Conservation (phyloP, 768 basidiomycete species). For the Sporobolomyces phaffii region DNA sequence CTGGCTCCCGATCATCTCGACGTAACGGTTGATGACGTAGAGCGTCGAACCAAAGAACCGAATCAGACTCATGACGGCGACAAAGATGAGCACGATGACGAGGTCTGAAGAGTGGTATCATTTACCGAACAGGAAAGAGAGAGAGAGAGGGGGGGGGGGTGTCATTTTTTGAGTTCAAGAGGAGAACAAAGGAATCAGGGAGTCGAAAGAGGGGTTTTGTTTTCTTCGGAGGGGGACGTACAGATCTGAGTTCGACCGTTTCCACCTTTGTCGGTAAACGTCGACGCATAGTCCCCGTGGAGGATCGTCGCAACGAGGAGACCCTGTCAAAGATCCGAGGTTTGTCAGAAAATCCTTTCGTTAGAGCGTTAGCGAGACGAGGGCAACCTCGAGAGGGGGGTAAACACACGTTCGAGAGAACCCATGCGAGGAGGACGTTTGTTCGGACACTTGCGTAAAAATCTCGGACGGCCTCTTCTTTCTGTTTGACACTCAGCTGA, state of each 20-base stretch:
- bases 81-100: constrained; percentile 71
- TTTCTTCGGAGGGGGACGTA: constrained; percentile 19
- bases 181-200: background rate
- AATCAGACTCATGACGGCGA: constrained; percentile 60
- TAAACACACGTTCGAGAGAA: constrained; percentile 62
- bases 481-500: constrained; percentile 38
- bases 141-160: no score
- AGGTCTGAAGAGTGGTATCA: no score
- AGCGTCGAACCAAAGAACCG: constrained; percentile 59
- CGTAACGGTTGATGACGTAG: constrained; percentile 42
- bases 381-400: background rate
- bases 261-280: constrained; percentile 55
- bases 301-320: constrained; percentile 65
- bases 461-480: constrained; percentile 55
- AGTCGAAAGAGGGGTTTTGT: no score
- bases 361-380: no score
- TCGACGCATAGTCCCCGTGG: constrained; percentile 56
- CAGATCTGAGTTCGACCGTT: constrained; percentile 57
- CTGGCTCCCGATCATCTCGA: constrained; percentile 12
- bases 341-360: no score
- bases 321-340: constrained; percentile 50
- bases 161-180: no score
- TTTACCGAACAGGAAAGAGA: constrained; percentile 23
- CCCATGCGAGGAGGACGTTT: constrained; percentile 76
- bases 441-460: constrained; percentile 84